These are phyloP conservation scores for Trichosporon faecale DNA, from an alignment of 1,284 basidiomycete genomes.

Conservation along the genomic window DNA sequence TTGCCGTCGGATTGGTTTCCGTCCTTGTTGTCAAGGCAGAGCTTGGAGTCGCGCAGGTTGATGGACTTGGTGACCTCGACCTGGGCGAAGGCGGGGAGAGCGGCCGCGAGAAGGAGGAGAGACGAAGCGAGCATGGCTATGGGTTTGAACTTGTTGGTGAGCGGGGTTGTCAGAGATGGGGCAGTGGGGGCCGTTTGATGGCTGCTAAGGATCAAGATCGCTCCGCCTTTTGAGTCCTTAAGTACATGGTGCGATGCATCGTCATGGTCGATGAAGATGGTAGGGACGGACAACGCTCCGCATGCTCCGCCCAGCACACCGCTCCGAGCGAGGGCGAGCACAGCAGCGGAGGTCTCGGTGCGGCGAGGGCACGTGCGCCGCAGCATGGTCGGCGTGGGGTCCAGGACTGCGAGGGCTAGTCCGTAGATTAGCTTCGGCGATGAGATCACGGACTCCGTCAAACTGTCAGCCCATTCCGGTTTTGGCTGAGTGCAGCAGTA, in stretches of 20 bases:
- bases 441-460: background rate
- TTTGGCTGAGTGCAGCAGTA: no score
- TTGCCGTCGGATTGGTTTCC: background rate
- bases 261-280: background rate
- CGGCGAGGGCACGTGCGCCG: background rate
- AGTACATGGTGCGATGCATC: background rate
- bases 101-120: background rate
- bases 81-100: background rate
- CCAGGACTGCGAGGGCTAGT: background rate
- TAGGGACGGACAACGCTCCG: no score
- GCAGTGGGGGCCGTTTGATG: background rate
- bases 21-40: conserved; percentile 1
- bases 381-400: background rate
- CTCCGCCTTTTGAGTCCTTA: background rate
- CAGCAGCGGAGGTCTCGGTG: background rate
- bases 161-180: no score
- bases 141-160: no score
- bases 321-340: background rate
- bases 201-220: background rate
- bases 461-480: no score
- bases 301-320: background rate
- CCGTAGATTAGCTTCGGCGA: background rate
- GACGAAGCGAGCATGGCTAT: background rate
- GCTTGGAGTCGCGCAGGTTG: background rate
- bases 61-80: background rate